Percentiles rank a stretch among this genome's conserved stretches.
Evolutionary conservation across 352 stramenopile species (phyloP).

Genomic region (Phytophthora citrophthora): DNA sequence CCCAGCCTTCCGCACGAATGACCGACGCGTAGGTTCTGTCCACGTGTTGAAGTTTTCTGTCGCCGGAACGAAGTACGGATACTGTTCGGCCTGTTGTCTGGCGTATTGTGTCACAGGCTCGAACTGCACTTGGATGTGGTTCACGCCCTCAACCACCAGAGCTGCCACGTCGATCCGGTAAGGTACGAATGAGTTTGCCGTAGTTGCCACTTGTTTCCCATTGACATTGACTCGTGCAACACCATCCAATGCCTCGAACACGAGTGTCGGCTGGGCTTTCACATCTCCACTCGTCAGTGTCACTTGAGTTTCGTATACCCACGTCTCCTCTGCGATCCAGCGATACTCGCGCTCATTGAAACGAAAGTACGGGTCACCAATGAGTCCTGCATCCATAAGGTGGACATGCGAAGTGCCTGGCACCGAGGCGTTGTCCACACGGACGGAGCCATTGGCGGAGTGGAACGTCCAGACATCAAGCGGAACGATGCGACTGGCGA

Average conservation of each 20-base stretch:
- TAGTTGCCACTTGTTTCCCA: slow-evolving; percentile 48
- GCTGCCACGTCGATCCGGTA: slow-evolving; percentile 53
- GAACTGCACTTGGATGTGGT: slow-evolving; percentile 70
- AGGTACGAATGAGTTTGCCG: slow-evolving; percentile 70
- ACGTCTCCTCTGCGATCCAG: slow-evolving; percentile 76
- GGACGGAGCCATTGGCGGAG: slow-evolving; percentile 65
- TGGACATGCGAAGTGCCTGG: slow-evolving; percentile 80
- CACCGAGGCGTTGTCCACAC: slow-evolving; percentile 51
- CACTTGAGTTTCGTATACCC: slow-evolving; percentile 73
- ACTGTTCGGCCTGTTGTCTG: slow-evolving; percentile 50
- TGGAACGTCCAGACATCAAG: slow-evolving; percentile 61
- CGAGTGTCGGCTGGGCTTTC: slow-evolving; percentile 27
- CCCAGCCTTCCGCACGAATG: slow-evolving; percentile 85
- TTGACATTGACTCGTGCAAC: slow-evolving; percentile 76
- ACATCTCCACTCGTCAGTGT: slow-evolving; percentile 21
- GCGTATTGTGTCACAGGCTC: slow-evolving; percentile 61
- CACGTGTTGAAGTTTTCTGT: slow-evolving; percentile 83
- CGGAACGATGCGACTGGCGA: slow-evolving; percentile 22
- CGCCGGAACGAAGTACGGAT: slow-evolving; percentile 80
- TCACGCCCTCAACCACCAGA: slow-evolving; percentile 32
- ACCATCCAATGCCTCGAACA: slow-evolving; percentile 78
- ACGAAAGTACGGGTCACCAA: slow-evolving; percentile 70
- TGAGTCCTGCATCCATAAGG: slow-evolving; percentile 61
- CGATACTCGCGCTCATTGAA: slow-evolving; percentile 75
- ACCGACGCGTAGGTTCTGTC: slow-evolving; percentile 78